Evolutionary conservation across 2,329 filamentous ascomycete genomes (phyloP).

Genomic region (Leptographium flavum): DNA sequence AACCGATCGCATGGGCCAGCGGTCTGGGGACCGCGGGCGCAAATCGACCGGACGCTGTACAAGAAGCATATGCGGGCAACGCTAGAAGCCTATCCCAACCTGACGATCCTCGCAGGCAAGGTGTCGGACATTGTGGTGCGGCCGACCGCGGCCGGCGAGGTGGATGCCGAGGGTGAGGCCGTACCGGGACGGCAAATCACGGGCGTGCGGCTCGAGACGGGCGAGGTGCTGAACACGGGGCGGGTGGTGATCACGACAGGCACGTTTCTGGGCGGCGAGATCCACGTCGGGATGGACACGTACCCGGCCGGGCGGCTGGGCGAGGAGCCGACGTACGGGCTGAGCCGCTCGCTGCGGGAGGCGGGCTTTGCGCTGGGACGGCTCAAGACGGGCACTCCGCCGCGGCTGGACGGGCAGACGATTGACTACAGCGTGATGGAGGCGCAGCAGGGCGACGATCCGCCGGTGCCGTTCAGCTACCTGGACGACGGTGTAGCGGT

Average conservation of each 20-base stretch:
- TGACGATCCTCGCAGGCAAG: constrained; percentile 71
- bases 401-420: constrained; percentile 64
- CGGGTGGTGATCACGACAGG: constrained; percentile 91
- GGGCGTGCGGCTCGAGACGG: constrained; percentile 76
- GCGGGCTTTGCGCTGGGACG: constrained; percentile 83
- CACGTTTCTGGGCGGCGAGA: constrained; percentile 89
- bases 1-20: constrained; percentile 86
- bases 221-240: constrained; percentile 64
- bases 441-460: constrained; percentile 66
- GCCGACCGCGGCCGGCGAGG: constrained; percentile 25
- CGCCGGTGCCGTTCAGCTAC: constrained; percentile 83
- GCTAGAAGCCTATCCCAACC: constrained; percentile 59
- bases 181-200: constrained; percentile 48
- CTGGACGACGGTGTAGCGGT: constrained; percentile 68
- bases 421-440: constrained; percentile 67
- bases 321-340: constrained; percentile 79
- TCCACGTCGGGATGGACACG: constrained; percentile 77
- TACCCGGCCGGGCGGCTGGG: constrained; percentile 87
- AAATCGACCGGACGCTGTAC: constrained; percentile 87
- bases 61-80: constrained; percentile 84
- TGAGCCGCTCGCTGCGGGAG: constrained; percentile 79
- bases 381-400: constrained; percentile 91
- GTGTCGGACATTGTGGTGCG: constrained; percentile 78
- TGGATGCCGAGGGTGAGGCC: constrained; percentile 18
- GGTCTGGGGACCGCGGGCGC: constrained; percentile 91